A percentile compares a stretch with the other conserved stretches of the same genome.
These are phyloP conservation scores for Chrysoporthe deuterocubensis DNA, from an alignment of 2,329 filamentous ascomycete species.

Conservation along the genomic window DNA sequence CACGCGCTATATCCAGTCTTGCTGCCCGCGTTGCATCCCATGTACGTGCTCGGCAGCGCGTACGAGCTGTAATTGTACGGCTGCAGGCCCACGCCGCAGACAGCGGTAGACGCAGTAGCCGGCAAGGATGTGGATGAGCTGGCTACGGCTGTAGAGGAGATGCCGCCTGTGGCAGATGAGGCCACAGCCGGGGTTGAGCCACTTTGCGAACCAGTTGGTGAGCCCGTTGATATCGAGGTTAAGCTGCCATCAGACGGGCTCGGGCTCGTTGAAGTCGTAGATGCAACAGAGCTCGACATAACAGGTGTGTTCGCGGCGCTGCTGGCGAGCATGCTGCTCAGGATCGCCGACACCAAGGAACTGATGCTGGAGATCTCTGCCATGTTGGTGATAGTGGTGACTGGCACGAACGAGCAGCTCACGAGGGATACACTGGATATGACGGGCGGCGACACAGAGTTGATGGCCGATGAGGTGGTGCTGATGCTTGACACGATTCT, in stretches of 20 bases:
- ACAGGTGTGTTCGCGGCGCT: neutral
- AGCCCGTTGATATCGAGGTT: too few relatives aligned
- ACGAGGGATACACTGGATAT: slow-evolving; percentile 11
- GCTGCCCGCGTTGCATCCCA: slow-evolving; percentile 20
- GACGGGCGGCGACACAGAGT: slow-evolving; percentile 5
- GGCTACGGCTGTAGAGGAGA: too few relatives aligned
- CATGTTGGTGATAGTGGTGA: slow-evolving; percentile 17
- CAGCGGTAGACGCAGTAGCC: neutral
- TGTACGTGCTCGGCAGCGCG: slow-evolving; percentile 13
- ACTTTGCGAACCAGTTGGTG: too few relatives aligned
- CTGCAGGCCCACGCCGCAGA: slow-evolving; percentile 15
- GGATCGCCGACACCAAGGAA: slow-evolving; percentile 1
- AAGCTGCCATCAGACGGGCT: too few relatives aligned
- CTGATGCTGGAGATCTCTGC: slow-evolving; percentile 15
- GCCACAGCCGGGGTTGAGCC: too few relatives aligned
- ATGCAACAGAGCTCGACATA: too few relatives aligned
- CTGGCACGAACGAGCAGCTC: slow-evolving; percentile 22
- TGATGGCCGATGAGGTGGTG: neutral
- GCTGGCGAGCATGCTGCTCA: neutral
- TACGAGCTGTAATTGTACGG: slow-evolving; percentile 7
- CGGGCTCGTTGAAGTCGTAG: too few relatives aligned
- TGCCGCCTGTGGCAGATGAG: neutral
- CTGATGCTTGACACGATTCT: slow-evolving; percentile 8
- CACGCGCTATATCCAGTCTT: slow-evolving; percentile 15
- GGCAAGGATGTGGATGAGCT: neutral